Evolutionary conservation across 1,139 yeast species (phyloP), one percentile per base, ranked within the genome.

Genomic region (Candida glucosophila): DNA sequence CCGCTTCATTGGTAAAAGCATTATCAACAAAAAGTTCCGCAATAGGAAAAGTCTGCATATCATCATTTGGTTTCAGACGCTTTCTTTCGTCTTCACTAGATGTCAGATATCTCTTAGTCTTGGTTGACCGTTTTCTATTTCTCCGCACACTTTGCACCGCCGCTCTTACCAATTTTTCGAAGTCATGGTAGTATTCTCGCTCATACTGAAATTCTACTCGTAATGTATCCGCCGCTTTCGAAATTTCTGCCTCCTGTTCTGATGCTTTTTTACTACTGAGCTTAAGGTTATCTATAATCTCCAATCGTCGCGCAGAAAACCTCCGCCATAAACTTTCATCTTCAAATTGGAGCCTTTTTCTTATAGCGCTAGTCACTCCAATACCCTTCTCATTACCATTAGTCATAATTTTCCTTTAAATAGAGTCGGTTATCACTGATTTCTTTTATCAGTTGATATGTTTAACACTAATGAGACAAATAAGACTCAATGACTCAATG

Each of bases 241-340:
- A 62, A 25, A 90, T 85, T 39, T 80, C 78, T 17, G 67, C 73
- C 39, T 88, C 96, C 49, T 90, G 97, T 48, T 90, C 97, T 30
- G 88, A 74, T 2, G 97, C 97, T 55, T 86, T 88, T 34, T 74
- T 73, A 15, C 77, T 67, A 37, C 88, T 75, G 30, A 90, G 59
- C 28, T 77, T 79, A 39, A 85, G 62, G 12, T 80, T 71, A 48
- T 88, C 96, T 21, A 90, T 90, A 30, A 90, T 62, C 52, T 86
- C 95, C 21, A 90, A 60, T 36, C 98, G 58, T 31, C 97, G 62
- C 2, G 94, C 86, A 7, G 93, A 80, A 46, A 90, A 88, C 41
- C 77, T 70, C 45, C 82, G 83, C 98, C 98, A 90, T 31, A 69
- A 64, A 27, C 75, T 60, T 37, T 85, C 95, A 49, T 90, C 95